These are phyloP conservation scores for Penicillium diatomitis DNA, from an alignment of 495 filamentous ascomycete genomes.

Conservation along the genomic window DNA sequence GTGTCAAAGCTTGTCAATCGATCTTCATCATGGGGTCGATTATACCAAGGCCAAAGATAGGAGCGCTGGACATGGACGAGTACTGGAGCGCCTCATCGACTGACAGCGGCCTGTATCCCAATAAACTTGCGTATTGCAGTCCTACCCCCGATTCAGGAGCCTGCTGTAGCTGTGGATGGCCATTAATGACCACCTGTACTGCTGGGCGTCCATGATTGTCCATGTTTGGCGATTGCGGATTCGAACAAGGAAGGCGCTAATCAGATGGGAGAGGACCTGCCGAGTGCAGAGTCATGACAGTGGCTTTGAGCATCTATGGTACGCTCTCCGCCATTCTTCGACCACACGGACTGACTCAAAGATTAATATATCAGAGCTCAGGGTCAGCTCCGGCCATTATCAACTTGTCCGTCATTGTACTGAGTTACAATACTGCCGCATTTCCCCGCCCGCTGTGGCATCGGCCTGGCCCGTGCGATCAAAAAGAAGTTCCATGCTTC, in stretches of 20 bases:
- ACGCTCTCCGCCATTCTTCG: constrained; percentile 3
- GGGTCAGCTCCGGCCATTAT: constrained; percentile 7
- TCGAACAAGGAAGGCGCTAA: constrained; percentile 29
- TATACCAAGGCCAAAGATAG: constrained; percentile 76
- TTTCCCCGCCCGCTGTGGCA: constrained; percentile 25
- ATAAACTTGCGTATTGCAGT: constrained; percentile 23
- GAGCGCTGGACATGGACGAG: constrained; percentile 82
- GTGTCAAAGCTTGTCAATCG: no score
- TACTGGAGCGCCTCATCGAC: constrained; percentile 85
- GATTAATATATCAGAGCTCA: neutral
- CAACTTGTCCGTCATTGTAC: constrained; percentile 15
- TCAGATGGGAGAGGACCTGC: constrained; percentile 35
- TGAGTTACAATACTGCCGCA: constrained; percentile 21
- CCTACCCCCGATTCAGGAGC: constrained; percentile 19
- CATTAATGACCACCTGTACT: constrained; percentile 39
- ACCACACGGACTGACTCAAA: neutral
- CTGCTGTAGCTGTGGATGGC: constrained; percentile 23
- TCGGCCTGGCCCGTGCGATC: constrained; percentile 25
- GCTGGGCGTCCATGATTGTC: constrained; percentile 33
- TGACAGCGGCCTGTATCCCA: constrained; percentile 41
- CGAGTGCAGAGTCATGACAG: constrained; percentile 44
- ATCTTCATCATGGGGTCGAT: neutral
- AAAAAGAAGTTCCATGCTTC: constrained; percentile 16
- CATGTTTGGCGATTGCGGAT: constrained; percentile 24
- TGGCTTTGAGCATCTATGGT: constrained; percentile 9